Conservation (phyloP, 2,329 filamentous ascomycete species). For the Claviceps arundinis region DNA sequence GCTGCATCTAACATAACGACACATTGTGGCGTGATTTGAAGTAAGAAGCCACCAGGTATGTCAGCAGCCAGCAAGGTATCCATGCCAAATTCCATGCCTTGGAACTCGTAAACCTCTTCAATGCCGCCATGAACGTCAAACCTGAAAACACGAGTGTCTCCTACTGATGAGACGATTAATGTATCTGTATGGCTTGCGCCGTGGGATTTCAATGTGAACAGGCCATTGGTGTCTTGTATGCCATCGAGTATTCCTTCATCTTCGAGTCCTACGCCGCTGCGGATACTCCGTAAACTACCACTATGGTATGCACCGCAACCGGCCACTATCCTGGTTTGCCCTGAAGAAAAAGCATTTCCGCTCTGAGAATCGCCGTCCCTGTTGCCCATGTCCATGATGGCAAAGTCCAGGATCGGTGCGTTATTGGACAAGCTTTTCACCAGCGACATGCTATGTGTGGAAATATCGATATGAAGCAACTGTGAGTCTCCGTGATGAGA, state of each 20-base stretch:
- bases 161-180: constrained; percentile 66
- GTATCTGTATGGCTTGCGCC: constrained; percentile 46
- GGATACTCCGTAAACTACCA: constrained; percentile 76
- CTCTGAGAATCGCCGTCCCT: constrained; percentile 60
- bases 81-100: constrained; percentile 54
- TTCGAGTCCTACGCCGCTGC: constrained; percentile 86
- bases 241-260: constrained; percentile 73
- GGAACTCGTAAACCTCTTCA: constrained; percentile 71
- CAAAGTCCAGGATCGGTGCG: constrained; percentile 84
- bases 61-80: constrained; percentile 62
- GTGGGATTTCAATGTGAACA: constrained; percentile 54
- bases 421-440: constrained; percentile 65
- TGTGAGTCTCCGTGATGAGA: constrained; percentile 92
- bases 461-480: constrained; percentile 47
- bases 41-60: constrained; percentile 45
- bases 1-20: constrained; percentile 51
- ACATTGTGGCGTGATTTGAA: constrained; percentile 62
- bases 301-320: constrained; percentile 85
- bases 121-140: constrained; percentile 66
- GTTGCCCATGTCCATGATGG: constrained; percentile 91
- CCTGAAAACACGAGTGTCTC: constrained; percentile 69
- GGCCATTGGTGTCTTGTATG: constrained; percentile 56
- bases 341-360: constrained; percentile 84
- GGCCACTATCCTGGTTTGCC: constrained; percentile 84
- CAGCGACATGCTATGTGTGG: constrained; percentile 39